Evolutionary conservation across 2,329 filamentous ascomycete species (phyloP), one percentile per base, ranked within the genome.

Genomic region (Clonostachys rhizophaga): DNA sequence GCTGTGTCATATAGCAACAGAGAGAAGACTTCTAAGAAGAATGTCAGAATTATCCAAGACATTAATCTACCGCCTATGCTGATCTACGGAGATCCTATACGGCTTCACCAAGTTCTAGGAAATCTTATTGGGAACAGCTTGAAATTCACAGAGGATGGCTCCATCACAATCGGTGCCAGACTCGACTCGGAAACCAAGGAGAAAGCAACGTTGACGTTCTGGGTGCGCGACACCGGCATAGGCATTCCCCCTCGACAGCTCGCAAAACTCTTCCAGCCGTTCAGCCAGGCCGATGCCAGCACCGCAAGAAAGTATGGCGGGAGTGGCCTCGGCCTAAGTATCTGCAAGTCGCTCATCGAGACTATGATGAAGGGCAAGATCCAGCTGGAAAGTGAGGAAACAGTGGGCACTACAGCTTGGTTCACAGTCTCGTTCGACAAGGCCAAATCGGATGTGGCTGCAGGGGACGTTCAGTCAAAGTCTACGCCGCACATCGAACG

Each of bases 321-420:
- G 40, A 96, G 90, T 55, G 91, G 91, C 20, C 81, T 96, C 3
- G 91, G 91, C 3, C 75, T 96, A 40, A 95, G 89, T 59, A 96
- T 96, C 54, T 96, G 91, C 78, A 96, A 96, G 67, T 91, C 89
- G 1, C 83, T 96, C 40, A 91, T 96, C 51, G 89, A 96, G 68
- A 89, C 88, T 17, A 91, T 95, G 67, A 91, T 96, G 80, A 84
- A 89, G 51, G 91, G 91, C 40, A 83, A 79, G 50, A 95, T 96
- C 50, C 84, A 84, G 67, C 78, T 96, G 2, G 86, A 94, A 51
- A 94, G 88, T 52, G 75, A 81, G 39, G 83, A 89, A 50, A 83
- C 83, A 9, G 70, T 81, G 7, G 88, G 88, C 13, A 92, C 83
- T 3, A 83, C 76, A 2, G 82, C 78, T 6, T 91, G 84, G 61